Conservation (phyloP, 1,284 basidiomycete genomes). For the Naganishia liquefaciens region DNA sequence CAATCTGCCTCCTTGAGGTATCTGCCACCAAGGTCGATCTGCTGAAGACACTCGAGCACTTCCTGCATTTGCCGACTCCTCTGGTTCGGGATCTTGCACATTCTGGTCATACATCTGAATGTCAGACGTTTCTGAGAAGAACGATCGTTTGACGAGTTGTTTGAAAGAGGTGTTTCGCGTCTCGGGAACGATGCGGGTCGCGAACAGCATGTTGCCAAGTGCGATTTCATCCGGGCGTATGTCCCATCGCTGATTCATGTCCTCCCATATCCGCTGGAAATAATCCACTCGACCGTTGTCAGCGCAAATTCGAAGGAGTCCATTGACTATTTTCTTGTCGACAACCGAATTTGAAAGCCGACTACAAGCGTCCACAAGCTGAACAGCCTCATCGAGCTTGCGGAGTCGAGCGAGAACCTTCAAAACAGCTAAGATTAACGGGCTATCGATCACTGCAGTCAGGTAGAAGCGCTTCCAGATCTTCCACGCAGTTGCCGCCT, state of each 20-base stretch:
- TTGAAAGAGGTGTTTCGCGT: slow-evolving; percentile 7
- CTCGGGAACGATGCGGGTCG: slow-evolving; percentile 2
- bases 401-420: slow-evolving; percentile 18
- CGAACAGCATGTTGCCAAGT: not conserved
- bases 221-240: slow-evolving; percentile 16
- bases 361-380: slow-evolving; percentile 22
- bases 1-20: not conserved
- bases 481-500: slow-evolving; percentile 5
- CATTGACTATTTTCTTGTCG: slow-evolving; percentile 15
- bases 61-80: not conserved
- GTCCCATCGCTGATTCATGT: slow-evolving; percentile 16
- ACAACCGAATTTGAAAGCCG: slow-evolving; percentile 7
- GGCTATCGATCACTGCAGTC: slow-evolving; percentile 4
- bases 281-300: slow-evolving; percentile 9
- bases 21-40: slow-evolving; percentile 17
- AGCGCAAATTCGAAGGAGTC: slow-evolving; percentile 15
- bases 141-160: slow-evolving; percentile 21
- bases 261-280: slow-evolving; percentile 24
- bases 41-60: not conserved
- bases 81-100: slow-evolving; percentile 17
- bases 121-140: slow-evolving; percentile 26
- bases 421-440: slow-evolving; percentile 9
- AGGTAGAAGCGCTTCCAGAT: slow-evolving; percentile 21
- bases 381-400: slow-evolving; percentile 21
- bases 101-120: slow-evolving; percentile 15